Conservation (phyloP, 257 asterid genomes). For the Solanum corneliomulleri region DNA sequence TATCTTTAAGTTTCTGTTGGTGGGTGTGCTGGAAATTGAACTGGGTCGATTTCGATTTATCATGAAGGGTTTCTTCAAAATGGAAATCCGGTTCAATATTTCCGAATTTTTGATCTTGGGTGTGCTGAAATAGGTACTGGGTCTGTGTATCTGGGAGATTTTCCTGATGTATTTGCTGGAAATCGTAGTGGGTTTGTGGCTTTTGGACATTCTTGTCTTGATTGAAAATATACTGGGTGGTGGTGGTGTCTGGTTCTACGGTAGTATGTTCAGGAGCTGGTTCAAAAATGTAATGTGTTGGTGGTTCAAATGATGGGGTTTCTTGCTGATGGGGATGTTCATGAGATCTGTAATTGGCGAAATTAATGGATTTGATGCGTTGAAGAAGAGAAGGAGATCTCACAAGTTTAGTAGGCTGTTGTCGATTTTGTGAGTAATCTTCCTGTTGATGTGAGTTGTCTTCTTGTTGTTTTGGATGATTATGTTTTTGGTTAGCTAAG, state of each 20-base stretch:
- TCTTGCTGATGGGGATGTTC: conserved; percentile 12
- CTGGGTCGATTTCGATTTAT: not conserved
- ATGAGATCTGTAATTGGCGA: conserved; percentile 28
- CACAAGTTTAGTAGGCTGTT: conserved; percentile 1
- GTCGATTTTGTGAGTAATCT: not conserved
- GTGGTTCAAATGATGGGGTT: conserved; percentile 7
- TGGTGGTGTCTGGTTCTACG: not conserved
- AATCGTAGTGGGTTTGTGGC: conserved; percentile 5
- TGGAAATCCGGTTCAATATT: not conserved
- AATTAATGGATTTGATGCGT: conserved; percentile 57
- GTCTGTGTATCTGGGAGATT: not conserved
- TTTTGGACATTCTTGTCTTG: not conserved
- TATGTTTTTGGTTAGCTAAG: conserved; percentile 29
- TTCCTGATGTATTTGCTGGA: conserved; percentile 2
- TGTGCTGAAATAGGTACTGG: conserved; percentile 14
- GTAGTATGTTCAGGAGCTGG: conserved; percentile 8
- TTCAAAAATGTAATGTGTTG: conserved; percentile 32
- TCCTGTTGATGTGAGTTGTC: not conserved
- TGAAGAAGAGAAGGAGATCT: conserved; percentile 61
- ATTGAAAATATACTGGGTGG: conserved; percentile 7
- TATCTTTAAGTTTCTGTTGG: not conserved
- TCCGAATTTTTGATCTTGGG: not conserved
- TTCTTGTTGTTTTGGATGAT: conserved; percentile 11
- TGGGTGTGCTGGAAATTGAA: not conserved
- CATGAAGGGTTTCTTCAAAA: not conserved